Evolutionary conservation across 2,329 filamentous ascomycete species (phyloP), one percentile per base, ranked within the genome.

Genomic region (Pezicula radicicola): DNA sequence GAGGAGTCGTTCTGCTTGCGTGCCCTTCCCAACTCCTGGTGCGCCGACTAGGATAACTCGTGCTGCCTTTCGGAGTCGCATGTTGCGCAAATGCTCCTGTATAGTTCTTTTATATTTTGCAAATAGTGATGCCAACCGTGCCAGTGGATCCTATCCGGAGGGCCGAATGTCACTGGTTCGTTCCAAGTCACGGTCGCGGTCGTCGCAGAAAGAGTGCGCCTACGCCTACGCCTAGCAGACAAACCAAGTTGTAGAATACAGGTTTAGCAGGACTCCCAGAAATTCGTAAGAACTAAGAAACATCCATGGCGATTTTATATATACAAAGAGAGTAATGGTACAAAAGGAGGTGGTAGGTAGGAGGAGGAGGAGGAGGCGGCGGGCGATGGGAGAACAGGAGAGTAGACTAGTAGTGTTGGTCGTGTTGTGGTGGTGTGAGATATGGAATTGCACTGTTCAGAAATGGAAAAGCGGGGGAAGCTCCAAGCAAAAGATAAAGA

Each of bases 11-110:
- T 96, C 89, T 48, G 90, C 91, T 75, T 99, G 94, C 3, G 94
- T 99, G 57, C 93, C 94, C 72, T 99, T 99, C 57, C 94, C 94
- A 52, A 96, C 94, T 30, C 65, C 65, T n/a, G 94, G 94, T 48
- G 93, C 92, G 63, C 94, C 94, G 63, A 99, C 84, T 60, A 99
- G 84, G 67, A 99, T 97, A 58, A 97, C 87, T 57, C 94, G 88
- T 50, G 94, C 94, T 52, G 94, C 93, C 73, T 80, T 85, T 60
- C 79, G 81, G 66, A 95, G 82, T 73, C 83, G 78, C 83, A 86
- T 85, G 60, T 62, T 70, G 65, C n/a, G 12, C 7, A 45, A 40
- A 53, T 25, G 60, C 51, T 69, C n/a, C 19, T 35, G 7, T 28
- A 28, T 53, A 40, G 46, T 60, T 28, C 15, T 46, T 4, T 25